These are phyloP conservation scores for Sarcocystis neurona DNA, from an alignment of 169 alveolate genomes.

Conservation along the genomic window DNA sequence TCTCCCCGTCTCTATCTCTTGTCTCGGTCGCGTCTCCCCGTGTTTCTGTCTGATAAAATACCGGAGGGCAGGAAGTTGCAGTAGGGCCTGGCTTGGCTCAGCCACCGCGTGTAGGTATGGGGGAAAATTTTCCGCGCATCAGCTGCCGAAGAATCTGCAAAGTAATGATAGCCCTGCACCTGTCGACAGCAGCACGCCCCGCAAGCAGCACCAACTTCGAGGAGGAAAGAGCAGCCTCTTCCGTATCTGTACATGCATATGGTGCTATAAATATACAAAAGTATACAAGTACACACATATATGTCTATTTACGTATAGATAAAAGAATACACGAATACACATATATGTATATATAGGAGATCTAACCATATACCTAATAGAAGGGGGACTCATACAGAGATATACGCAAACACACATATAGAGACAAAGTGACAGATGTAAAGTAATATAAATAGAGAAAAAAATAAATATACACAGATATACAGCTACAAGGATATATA, in stretches of 20 bases:
- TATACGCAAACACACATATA: no score
- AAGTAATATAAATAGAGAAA: not conserved
- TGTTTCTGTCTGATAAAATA: not conserved
- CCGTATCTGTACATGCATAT: not conserved
- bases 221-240: no score
- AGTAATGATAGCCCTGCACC: slow-evolving; percentile 7
- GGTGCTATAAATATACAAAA: not conserved
- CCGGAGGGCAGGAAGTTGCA: slow-evolving; percentile 31
- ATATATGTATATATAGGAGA: no score
- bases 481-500: no score
- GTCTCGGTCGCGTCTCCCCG: no score
- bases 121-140: not conserved
- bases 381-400: no score
- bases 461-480: not conserved
- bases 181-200: not conserved
- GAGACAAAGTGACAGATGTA: not conserved
- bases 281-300: not conserved
- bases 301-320: not conserved
- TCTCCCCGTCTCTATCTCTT: no score
- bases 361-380: no score
- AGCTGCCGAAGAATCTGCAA: slow-evolving; percentile 3
- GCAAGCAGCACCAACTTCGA: no score
- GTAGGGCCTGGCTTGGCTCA: slow-evolving; percentile 13
- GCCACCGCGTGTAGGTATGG: slow-evolving; percentile 1
- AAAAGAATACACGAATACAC: not conserved